Evolutionary conservation across 2,329 filamentous ascomycete species (phyloP).

Genomic region (Amauroascus niger): DNA sequence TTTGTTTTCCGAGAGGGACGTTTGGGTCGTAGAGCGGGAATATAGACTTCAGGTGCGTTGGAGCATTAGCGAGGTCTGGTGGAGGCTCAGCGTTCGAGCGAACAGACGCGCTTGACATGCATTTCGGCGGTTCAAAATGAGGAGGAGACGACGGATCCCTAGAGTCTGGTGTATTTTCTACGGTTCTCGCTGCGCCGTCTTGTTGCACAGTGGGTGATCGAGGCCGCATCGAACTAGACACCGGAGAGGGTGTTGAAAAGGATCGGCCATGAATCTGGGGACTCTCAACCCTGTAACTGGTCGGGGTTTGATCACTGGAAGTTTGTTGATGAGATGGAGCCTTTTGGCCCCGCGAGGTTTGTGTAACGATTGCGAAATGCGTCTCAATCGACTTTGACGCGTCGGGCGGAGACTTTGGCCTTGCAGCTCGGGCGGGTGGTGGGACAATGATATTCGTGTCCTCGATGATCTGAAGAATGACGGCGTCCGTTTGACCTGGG

Average conservation of each 20-base stretch:
- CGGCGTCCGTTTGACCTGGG: conserved; percentile 27
- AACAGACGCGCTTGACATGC: not conserved
- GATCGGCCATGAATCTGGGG: not conserved
- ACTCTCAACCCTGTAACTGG: not conserved
- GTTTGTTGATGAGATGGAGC: not conserved
- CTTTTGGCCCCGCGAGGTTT: not conserved
- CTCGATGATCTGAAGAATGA: conserved; percentile 33
- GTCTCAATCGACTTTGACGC: not conserved
- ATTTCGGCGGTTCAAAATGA: not conserved
- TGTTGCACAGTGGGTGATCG: not conserved
- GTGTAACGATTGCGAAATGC: not conserved
- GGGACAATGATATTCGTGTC: conserved; percentile 27
- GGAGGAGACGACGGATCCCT: not conserved
- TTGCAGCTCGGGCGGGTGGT: conserved; percentile 18
- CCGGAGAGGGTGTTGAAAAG: conserved; percentile 1
- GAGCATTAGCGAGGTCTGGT: not conserved
- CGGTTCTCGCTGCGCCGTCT: not conserved
- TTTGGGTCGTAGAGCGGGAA: conserved; percentile 38
- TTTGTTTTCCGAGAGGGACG: conserved; percentile 30
- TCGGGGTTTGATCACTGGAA: not conserved
- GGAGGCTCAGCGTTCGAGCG: not conserved
- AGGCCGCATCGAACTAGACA: not conserved
- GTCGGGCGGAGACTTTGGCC: not conserved
- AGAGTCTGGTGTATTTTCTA: not conserved
- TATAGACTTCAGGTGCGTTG: conserved; percentile 36